Conservation (phyloP, 345 rosid genomes). For the Heritiera littoralis region DNA sequence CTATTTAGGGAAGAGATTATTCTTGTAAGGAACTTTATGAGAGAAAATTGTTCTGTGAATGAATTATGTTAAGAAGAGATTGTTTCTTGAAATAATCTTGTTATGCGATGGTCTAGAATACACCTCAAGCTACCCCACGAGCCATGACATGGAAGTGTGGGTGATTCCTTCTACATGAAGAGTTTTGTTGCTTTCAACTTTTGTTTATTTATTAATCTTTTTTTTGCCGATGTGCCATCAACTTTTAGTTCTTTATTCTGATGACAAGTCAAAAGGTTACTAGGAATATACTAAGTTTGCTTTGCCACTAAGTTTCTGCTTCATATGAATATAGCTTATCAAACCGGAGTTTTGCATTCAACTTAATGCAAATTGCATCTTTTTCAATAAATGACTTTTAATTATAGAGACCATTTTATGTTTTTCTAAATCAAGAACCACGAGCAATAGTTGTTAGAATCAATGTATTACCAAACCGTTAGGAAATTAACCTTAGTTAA, state of each 20-base stretch:
- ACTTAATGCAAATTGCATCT: background rate
- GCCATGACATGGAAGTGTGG: background rate
- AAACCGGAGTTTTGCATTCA: background rate
- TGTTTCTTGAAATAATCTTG: too few species aligned
- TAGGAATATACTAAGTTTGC: constrained; percentile 10
- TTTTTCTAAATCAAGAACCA: background rate
- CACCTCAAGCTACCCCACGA: background rate
- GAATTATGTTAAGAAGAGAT: too few species aligned
- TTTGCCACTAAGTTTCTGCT: constrained; percentile 17
- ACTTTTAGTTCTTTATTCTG: background rate
- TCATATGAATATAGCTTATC: background rate
- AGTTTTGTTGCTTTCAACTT: background rate
- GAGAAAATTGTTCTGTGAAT: too few species aligned
- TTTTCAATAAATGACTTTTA: background rate
- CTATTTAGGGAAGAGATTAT: too few species aligned
- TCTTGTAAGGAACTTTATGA: too few species aligned
- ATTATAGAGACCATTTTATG: background rate
- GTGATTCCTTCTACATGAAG: constrained; percentile 7
- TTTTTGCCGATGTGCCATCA: background rate
- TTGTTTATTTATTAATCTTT: constrained; percentile 5
- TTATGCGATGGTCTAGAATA: background rate
- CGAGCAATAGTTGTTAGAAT: background rate
- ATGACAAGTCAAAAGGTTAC: background rate
- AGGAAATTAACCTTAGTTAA: background rate
- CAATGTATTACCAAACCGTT: background rate